Evolutionary conservation across 805 yeast species (phyloP), one percentile per base, ranked within the genome.

Genomic region (Yarrowia sp.): DNA sequence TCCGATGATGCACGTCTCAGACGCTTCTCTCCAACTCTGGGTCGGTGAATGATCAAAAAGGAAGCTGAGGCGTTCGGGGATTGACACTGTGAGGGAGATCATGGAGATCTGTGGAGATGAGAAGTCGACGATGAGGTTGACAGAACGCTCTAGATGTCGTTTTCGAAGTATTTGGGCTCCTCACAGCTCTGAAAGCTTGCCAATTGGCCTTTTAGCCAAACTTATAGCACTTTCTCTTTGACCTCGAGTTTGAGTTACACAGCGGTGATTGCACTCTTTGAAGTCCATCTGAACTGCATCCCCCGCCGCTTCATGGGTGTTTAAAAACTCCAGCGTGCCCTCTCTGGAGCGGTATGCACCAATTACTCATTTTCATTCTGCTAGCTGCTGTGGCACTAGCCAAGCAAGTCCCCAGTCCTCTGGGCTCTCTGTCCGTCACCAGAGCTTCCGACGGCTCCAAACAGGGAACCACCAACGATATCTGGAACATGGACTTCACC

Each of bases 11-110:
- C 58, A 38, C 58, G 43, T 53, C 58, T 36, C 8, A 19, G 58
- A 53, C 58, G 58, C 58, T 8, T 26, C 22, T n/a, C 43, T 12
- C 38, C 43, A 38, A 36, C 32, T 53, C 58, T 36, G 26, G 26
- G 43, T 38, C 58, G 58, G 58, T 53, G 58, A 53, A 36, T 53
- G 58, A 36, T 53, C 58, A 53, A 19, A 53, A 43, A 50, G 56
- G 56, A 53, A 53, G 32, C 19, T 19, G 58, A 38, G 58, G 43
- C 58, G 56, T 16, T 38, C 58, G 58, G 58, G 12, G 43, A 38
- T 36, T 53, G 58, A 38, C 43, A 38, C 7, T 32, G 43, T 12
- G n/a, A 19, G 12, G 32, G 15, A 2, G 41, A 50, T 36, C 16
- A 14, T 49, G 55, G 40, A 32, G 55, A 49, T 49, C 55, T 49